Evolutionary conservation across 1,139 yeast species (phyloP), one percentile per base, ranked within the genome.

Genomic region (Nakaseomyces nivariensis): DNA sequence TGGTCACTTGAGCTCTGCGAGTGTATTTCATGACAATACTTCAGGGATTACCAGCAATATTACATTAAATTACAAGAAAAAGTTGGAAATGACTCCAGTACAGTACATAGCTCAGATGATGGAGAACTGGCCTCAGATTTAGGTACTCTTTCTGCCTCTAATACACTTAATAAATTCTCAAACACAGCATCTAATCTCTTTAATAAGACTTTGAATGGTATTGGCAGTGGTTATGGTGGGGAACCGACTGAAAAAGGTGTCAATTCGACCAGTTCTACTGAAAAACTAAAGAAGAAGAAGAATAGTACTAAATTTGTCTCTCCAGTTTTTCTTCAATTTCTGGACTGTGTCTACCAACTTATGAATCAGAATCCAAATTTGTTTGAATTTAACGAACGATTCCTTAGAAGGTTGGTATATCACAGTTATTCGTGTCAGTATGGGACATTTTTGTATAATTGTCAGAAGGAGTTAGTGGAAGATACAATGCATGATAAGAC

Each of bases 341-440:
- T 92, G 50, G 98, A 92, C 60, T 82, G 95, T 55, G 86, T 88
- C 4, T 89, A 82, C 62, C 98, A 92, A 62, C 65, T 90, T 17
- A 67, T 77, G 51, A 69, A 81, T 11, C 96, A 89, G 62, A 76
- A 78, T 55, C 95, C 96, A 0, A 62, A 70, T 0, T 69, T 73
- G 45, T 92, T 92, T 67, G 96, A 92, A 67, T 90, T 82, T 69
- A 89, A 90, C 60, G 96, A 90, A 63, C 71, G 97, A 47, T 89
- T 92, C 60, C 68, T 94, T 56, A 77, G 96, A 58, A 70, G 97
- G 47, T 70, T 92, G 49, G 75, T 88, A 36, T 92, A 92, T 62
- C 98, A 92, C 66, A 72, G 85, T 46, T 88, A 90, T 62, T 86
- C 97, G 1, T 89, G 97, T 62, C 98, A 92, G 64, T 92, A 89